These are phyloP conservation scores for Aphanomyces stellatus DNA, from an alignment of 352 stramenopile species.

Conservation along the genomic window DNA sequence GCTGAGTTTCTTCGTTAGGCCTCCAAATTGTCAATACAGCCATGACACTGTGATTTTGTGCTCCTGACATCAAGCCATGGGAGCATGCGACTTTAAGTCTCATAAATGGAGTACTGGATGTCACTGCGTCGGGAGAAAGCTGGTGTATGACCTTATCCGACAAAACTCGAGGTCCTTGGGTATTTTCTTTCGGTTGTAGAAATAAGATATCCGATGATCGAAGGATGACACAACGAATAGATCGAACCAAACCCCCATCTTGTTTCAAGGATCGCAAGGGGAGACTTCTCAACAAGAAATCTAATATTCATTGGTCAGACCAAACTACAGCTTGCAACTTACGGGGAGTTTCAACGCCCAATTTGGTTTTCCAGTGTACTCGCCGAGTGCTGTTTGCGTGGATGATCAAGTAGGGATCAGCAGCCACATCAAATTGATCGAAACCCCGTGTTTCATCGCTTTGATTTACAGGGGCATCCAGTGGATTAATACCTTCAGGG, in stretches of 20 bases:
- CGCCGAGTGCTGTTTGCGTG: constrained; percentile 60
- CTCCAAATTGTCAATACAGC: constrained; percentile 59
- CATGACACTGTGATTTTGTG: constrained; percentile 19
- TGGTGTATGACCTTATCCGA: constrained; percentile 37
- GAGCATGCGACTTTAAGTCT: constrained; percentile 59
- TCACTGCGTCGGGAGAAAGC: constrained; percentile 20
- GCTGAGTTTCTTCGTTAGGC: constrained; percentile 44
- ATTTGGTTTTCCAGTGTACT: constrained; percentile 29
- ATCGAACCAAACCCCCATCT: constrained; percentile 49
- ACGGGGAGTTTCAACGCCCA: constrained; percentile 39
- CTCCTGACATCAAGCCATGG: constrained; percentile 24
- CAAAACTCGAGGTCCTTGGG: constrained; percentile 48
- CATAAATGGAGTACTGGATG: constrained; percentile 45
- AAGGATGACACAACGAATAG: constrained; percentile 37
- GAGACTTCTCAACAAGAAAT: constrained; percentile 46
- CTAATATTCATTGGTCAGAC: neutral
- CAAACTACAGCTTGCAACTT: constrained; percentile 9
- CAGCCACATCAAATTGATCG: constrained; percentile 30
- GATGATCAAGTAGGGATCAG: constrained; percentile 54
- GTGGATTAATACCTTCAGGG: constrained; percentile 50
- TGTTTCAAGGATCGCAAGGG: constrained; percentile 54
- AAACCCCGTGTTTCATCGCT: constrained; percentile 26
- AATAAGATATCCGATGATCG: constrained; percentile 52
- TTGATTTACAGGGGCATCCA: constrained; percentile 48
- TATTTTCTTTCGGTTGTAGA: constrained; percentile 57